Base-by-base conservation (phyloP, 2,329 filamentous ascomycete genomes). In the Aspergillus aculeatinus region DNA sequence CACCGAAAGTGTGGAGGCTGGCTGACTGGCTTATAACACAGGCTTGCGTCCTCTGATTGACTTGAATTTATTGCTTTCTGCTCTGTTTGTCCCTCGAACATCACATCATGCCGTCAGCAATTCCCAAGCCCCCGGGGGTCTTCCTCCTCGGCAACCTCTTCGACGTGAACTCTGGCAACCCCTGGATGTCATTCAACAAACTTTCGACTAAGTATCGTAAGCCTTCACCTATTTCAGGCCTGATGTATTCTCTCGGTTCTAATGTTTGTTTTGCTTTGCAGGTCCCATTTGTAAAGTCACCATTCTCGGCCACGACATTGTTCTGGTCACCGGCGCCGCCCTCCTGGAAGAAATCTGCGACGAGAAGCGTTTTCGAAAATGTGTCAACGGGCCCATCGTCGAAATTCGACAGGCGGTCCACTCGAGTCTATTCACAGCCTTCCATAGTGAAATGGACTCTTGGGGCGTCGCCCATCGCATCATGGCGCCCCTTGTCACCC, bases 361-460 rank as follows among this genome's bases (percentile, higher is more conserved):
- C 61, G 86, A 91, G 73, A 85, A 80, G 60, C 80, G 87, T 19
- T 90, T 91, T 70, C 74, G 70, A 25, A 76, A 76, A 67, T 72
- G 68, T 57, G 72, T 81, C 25, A 90, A 89, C 66, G 73, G 72
- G 7, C 77, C 80, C 0, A 74, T 89, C 2, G 67, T 76, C 9
- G 72, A 88, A 69, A 80, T 91, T 51, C 79, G 88, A 64, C 80
- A 85, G 60, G 84, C 83, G 21, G 81, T 87, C 1, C 80, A 85
- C 61, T 87, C 89, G 77, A 88, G 87, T 27, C 80, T 91, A 4
- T 90, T 91, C 70, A 90, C 87, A 0, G 87, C 77, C 5, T 68
- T 75, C 61, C 65, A 76, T 55, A 65, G 69, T 2, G 80, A 82
- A 58, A 60, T 60, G 48, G 65, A 71, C 42, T 85, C 85, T 66